Evolutionary conservation across 179 eudicot species (phyloP), one percentile per base, ranked within the genome.

Genomic region (Carnegiea gigantea): DNA sequence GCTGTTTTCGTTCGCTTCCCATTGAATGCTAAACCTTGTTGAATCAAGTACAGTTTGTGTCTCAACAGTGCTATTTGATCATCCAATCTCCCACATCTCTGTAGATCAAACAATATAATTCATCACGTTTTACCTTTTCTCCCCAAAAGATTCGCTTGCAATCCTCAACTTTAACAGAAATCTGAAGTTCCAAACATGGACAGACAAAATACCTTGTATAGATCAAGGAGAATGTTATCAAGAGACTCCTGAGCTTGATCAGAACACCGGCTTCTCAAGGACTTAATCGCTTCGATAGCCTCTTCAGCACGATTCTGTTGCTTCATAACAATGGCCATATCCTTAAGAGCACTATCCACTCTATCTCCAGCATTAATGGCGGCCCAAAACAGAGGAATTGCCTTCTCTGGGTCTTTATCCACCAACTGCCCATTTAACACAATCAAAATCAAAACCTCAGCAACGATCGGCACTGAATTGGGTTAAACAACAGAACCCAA

Each of bases 51-150:
- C 81, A 93, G 82, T 75, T 95, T 95, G 78, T 86, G 98, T 79
- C 88, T 89, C 87, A 93, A 78, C 33, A 95, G 68, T n/a, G 89
- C 84, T 11, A 92, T 83, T 78, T 95, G 98, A 79, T 95, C 97
- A 88, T 91, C 97, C 88, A 93, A 92, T 84, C 98, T 93, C 82
- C 98, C 98, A 89, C 98, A 95, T 89, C 95, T 89, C 98, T 93
- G 89, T 38, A 82, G 14, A 59, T 43, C 44, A 11, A 70, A 38
- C 14, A 44, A 18, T 21, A 77, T 9, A 67, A 70, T 49, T 17
- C 1, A 26, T 57, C 36, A 82, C 21, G 43, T 70, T 11, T 33
- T 18, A 28, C 6, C 12, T 33, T 70, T 12, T n/a, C 30, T n/a
- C 68, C 3, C 40, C 36, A 33, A 68, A 68, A 68, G 38, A 1